Conservation (phyloP, 345 rosid species). For the Ailanthus altissimus region DNA sequence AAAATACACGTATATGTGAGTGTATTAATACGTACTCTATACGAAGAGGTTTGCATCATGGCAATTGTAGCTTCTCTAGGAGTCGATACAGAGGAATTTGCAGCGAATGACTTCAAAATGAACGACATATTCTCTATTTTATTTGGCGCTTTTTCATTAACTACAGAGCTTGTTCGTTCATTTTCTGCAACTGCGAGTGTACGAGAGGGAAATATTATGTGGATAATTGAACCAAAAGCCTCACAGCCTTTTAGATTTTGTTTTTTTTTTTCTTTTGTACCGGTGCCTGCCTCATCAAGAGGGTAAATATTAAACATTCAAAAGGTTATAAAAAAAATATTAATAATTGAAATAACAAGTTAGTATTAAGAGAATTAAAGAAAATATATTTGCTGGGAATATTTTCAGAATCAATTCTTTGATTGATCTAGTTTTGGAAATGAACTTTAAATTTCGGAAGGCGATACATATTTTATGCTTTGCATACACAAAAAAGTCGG, state of each 20-base stretch:
- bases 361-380: too few relatives aligned
- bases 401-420: too few relatives aligned
- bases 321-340: too few relatives aligned
- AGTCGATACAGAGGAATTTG: conserved; percentile 42
- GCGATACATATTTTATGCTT: too few relatives aligned
- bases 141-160: neutral
- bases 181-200: neutral
- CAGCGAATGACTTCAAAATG: conserved; percentile 52
- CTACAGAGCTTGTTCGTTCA: neutral
- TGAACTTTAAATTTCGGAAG: too few relatives aligned
- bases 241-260: neutral
- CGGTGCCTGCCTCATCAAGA: too few relatives aligned
- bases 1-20: neutral
- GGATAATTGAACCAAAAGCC: conserved; percentile 28
- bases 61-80: conserved; percentile 59
- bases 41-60: conserved; percentile 67
- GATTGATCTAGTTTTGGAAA: too few relatives aligned
- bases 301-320: too few relatives aligned
- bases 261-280: too few relatives aligned
- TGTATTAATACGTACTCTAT: conserved; percentile 38
- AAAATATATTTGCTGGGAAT: too few relatives aligned
- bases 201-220: neutral
- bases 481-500: too few relatives aligned
- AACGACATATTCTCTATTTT: conserved; percentile 34
- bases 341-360: too few relatives aligned